These are phyloP conservation scores for Keithomyces neogunnii DNA, from an alignment of 2,329 filamentous ascomycete species.

Conservation along the genomic window DNA sequence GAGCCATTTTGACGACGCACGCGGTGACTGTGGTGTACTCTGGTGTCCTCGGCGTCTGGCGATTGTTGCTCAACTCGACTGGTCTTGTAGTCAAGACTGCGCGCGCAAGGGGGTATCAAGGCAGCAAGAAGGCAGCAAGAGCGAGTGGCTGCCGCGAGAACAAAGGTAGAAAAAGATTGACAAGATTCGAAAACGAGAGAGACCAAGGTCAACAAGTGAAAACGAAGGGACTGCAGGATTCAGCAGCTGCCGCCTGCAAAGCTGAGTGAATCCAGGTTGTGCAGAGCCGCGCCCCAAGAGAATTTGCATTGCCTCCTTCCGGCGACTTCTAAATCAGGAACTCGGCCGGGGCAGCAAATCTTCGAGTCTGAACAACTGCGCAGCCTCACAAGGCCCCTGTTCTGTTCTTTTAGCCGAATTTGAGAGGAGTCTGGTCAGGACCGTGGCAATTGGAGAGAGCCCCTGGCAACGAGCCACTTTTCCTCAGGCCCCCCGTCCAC, in stretches of 20 bases:
- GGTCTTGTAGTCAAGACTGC: background rate
- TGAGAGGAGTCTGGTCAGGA: background rate
- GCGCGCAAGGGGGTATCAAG: background rate
- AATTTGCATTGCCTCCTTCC: background rate
- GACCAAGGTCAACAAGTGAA: background rate
- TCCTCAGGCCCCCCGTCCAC: background rate
- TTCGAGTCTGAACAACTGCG: too few relatives aligned
- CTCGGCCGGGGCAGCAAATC: too few relatives aligned
- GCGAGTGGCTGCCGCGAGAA: background rate
- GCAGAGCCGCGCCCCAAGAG: background rate
- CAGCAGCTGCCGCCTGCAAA: too few relatives aligned
- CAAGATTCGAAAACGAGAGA: background rate
- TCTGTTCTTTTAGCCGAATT: too few relatives aligned
- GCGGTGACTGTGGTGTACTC: background rate
- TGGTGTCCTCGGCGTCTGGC: background rate
- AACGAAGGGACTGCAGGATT: background rate
- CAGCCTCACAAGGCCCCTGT: too few relatives aligned
- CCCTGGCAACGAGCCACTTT: background rate
- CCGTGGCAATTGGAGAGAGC: background rate
- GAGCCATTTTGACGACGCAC: background rate
- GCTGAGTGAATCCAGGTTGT: too few relatives aligned
- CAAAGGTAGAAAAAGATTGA: background rate
- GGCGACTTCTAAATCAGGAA: too few relatives aligned
- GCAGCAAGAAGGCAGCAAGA: background rate
- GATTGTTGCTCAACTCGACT: background rate